phyloP scores from a whole-genome alignment of 2,329 filamentous ascomycete species.

The Aureobasidium vineae region DNA sequence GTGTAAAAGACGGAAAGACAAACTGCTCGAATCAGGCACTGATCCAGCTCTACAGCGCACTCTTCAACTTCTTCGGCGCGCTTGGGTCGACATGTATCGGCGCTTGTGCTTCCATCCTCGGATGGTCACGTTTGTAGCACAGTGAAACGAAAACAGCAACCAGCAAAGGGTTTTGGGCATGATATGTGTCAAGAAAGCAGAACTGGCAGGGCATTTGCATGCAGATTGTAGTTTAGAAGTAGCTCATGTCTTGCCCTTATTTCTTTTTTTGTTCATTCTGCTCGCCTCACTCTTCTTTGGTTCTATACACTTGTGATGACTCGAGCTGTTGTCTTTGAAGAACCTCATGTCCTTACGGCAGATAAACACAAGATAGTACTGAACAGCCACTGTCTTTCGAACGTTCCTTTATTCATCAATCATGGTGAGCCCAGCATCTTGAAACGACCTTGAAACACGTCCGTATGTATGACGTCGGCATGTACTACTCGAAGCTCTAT shows the following conservation, averaged over 20 bases:
- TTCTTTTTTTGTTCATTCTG: conserved; percentile 21
- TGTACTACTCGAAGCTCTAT: background rate
- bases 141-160: conserved; percentile 25
- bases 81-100: conserved; percentile 18
- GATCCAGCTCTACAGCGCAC: conserved; percentile 11
- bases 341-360: background rate
- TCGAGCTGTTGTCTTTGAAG: background rate
- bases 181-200: conserved; percentile 21
- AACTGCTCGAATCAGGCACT: background rate
- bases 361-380: background rate
- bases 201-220: conserved; percentile 26
- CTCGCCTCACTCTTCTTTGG: background rate
- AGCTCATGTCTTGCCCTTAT: conserved; percentile 26
- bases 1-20: conserved; percentile 5
- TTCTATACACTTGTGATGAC: background rate
- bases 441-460: background rate
- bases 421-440: background rate
- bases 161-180: conserved; percentile 25
- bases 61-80: conserved; percentile 21
- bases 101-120: conserved; percentile 15
- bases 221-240: conserved; percentile 27
- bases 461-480: conserved; percentile 3
- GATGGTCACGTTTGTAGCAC: conserved; percentile 24
- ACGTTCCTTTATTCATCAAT: background rate
- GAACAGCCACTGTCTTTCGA: background rate